A percentile compares a stretch with the other conserved stretches of the same genome.
phyloP scores from a whole-genome alignment of 352 stramenopile genomes.

The Pythium pyrilobum region DNA sequence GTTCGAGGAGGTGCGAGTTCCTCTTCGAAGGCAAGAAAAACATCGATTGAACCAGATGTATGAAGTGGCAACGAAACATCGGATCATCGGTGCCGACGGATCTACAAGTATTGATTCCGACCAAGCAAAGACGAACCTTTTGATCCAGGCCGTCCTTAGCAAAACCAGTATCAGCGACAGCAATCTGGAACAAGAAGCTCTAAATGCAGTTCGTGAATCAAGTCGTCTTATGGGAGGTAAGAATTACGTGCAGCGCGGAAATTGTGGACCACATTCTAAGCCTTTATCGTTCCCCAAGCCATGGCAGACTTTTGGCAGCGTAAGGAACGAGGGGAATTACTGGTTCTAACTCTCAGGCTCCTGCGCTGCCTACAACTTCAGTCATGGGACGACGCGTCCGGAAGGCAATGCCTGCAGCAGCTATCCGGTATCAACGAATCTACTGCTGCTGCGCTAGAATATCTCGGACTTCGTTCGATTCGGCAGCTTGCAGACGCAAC shows the following conservation, averaged over 20 bases:
- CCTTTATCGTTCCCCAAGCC: not conserved
- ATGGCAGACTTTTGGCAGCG: constrained; percentile 16
- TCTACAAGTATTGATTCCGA: constrained; percentile 1
- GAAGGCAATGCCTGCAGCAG: constrained; percentile 14
- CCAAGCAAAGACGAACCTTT: constrained; percentile 29
- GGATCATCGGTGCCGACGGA: constrained; percentile 10
- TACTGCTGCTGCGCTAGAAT: constrained; percentile 19
- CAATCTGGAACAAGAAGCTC: constrained; percentile 17
- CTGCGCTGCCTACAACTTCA: constrained; percentile 22
- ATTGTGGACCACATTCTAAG: not conserved
- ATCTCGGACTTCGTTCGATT: constrained; percentile 25
- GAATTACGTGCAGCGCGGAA: not conserved
- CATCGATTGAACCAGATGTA: constrained; percentile 23
- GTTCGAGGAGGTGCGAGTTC: constrained; percentile 24
- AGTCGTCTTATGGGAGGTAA: constrained; percentile 28
- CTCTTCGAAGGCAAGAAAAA: constrained; percentile 28
- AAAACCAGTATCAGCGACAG: constrained; percentile 4
- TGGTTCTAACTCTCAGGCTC: constrained; percentile 16
- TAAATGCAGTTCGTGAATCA: constrained; percentile 8
- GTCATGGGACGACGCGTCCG: constrained; percentile 23
- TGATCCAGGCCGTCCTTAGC: constrained; percentile 32
- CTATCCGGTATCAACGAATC: constrained; percentile 14
- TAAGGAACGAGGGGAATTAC: constrained; percentile 7
- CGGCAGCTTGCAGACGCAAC: constrained; percentile 18
- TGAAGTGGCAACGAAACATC: constrained; percentile 12